These are phyloP conservation scores for Alternaria brassicicola DNA, from an alignment of 2,329 filamentous ascomycete species.

Conservation along the genomic window DNA sequence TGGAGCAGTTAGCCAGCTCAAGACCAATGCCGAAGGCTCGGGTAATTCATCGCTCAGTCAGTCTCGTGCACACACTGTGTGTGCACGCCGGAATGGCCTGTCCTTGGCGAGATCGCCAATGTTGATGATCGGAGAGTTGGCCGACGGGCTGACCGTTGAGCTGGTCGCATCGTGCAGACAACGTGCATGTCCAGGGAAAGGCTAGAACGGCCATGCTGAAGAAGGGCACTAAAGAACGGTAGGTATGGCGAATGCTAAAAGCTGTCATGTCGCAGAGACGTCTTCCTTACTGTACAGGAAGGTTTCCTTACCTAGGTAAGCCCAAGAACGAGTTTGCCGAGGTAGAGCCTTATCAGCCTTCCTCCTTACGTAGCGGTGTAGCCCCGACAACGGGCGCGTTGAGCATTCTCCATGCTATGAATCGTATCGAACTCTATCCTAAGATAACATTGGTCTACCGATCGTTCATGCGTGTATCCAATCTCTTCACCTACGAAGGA, in stretches of 20 bases:
- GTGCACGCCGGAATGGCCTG: conserved; percentile 1
- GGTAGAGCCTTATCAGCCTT: conserved; percentile 6
- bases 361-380: background rate
- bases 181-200: background rate
- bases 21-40: background rate
- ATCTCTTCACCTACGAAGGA: background rate
- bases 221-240: background rate
- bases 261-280: background rate
- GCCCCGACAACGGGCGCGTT: background rate
- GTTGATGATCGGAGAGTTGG: conserved; percentile 7
- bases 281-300: background rate
- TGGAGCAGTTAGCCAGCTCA: conserved; percentile 10
- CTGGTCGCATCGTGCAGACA: background rate
- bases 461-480: background rate
- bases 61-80: conserved; percentile 4
- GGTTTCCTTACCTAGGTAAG: background rate
- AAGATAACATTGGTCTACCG: background rate
- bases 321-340: conserved; percentile 1
- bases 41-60: background rate
- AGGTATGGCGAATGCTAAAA: background rate
- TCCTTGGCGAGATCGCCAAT: conserved; percentile 4
- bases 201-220: background rate
- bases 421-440: background rate
- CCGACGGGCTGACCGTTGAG: background rate
- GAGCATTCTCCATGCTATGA: background rate